A percentile compares a stretch with the other conserved stretches of the same genome.
phyloP scores from a whole-genome alignment of 2,329 filamentous ascomycete genomes.

The Neurospora crassa region DNA sequence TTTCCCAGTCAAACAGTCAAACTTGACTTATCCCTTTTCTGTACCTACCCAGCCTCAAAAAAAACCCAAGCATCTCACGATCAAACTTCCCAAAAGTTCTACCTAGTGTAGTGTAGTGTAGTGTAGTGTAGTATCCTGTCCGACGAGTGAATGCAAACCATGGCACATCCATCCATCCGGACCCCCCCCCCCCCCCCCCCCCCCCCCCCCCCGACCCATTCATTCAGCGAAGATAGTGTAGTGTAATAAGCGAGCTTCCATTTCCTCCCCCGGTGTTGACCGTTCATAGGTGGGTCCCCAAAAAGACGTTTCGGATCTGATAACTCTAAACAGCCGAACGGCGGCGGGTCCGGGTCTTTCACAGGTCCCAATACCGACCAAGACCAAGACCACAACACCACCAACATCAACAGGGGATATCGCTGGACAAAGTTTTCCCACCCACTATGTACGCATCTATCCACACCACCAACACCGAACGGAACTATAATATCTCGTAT shows the following conservation, averaged over 20 bases:
- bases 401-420: neutral
- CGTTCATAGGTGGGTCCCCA: neutral
- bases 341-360: neutral
- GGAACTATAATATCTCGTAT: neutral
- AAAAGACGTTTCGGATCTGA: conserved; percentile 2
- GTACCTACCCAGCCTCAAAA: neutral
- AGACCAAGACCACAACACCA: neutral
- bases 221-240: neutral
- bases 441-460: neutral
- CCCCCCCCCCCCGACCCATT: neutral
- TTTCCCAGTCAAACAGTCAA: neutral
- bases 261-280: neutral
- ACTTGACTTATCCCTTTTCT: too few relatives aligned
- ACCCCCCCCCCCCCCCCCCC: too few relatives aligned
- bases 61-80: neutral
- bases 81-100: too few relatives aligned
- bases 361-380: too few relatives aligned
- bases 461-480: neutral
- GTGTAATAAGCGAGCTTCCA: neutral
- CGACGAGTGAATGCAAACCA: neutral
- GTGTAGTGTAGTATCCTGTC: too few relatives aligned
- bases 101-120: too few relatives aligned
- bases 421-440: neutral
- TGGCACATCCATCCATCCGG: neutral
- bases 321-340: conserved; percentile 4